Percentiles rank a stretch among this genome's conserved stretches.
Evolutionary conservation across 345 rosid genomes (phyloP).

Genomic region (Pugionium cornutum): DNA sequence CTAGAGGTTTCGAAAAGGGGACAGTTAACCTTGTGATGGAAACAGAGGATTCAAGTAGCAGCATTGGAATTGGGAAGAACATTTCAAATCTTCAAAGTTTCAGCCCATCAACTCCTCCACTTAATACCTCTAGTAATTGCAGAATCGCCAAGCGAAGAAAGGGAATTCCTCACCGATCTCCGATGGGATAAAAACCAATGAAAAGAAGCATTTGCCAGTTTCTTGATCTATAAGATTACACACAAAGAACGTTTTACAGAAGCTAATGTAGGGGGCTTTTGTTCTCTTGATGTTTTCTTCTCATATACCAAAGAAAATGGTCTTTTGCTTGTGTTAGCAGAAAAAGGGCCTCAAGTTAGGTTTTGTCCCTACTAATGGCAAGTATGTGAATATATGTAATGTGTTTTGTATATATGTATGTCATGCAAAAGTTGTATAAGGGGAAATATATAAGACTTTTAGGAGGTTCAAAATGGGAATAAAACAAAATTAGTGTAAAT

Average conservation of each 20-base stretch:
- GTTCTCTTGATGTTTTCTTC: conserved; percentile 16
- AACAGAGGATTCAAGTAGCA: conserved; percentile 78
- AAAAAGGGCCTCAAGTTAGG: conserved; percentile 26
- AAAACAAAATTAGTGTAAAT: conserved; percentile 38
- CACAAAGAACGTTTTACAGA: conserved; percentile 14
- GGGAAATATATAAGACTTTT: no score
- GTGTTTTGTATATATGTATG: conserved; percentile 36
- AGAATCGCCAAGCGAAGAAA: conserved; percentile 79
- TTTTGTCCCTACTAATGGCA: conserved; percentile 25
- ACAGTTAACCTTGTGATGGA: conserved; percentile 54
- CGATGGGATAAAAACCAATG: conserved; percentile 52
- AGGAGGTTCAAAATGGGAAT: conserved; percentile 31
- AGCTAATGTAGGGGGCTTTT: conserved; percentile 30
- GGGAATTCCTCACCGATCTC: conserved; percentile 96
- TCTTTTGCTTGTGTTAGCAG: conserved; percentile 27
- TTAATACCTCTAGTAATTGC: conserved; percentile 63
- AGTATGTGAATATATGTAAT: conserved; percentile 38
- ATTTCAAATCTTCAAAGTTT: conserved; percentile 55
- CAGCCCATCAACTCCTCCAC: conserved; percentile 86
- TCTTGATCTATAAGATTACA: no score
- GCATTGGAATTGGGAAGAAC: conserved; percentile 53
- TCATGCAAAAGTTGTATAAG: conserved; percentile 31
- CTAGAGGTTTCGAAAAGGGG: conserved; percentile 59
- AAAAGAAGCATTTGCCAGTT: conserved; percentile 21
- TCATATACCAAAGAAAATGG: conserved; percentile 28